Evolutionary conservation across 2,329 filamentous ascomycete genomes (phyloP).

Genomic region (Scolecobasidium constrictum): DNA sequence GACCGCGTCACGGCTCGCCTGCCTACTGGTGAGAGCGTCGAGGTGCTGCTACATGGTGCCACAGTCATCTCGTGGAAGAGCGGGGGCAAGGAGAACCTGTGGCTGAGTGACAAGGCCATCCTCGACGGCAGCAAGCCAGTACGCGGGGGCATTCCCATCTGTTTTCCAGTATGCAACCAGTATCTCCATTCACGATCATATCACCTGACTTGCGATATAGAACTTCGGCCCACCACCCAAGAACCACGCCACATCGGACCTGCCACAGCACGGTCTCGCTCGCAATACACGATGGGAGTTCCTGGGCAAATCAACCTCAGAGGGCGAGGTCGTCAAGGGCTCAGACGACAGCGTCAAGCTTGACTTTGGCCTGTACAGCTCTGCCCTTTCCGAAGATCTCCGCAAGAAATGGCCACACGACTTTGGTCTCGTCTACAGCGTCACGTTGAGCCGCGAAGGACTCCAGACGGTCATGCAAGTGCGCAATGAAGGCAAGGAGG

Average conservation of each 20-base stretch:
- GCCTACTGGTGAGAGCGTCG: constrained; percentile 76
- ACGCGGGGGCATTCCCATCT: constrained; percentile 80
- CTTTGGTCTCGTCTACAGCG: constrained; percentile 87
- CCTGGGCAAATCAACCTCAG: constrained; percentile 72
- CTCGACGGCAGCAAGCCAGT: constrained; percentile 85
- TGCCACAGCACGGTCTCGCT: constrained; percentile 92
- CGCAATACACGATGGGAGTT: constrained; percentile 88
- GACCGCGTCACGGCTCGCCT: constrained; percentile 67
- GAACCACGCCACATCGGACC: constrained; percentile 63
- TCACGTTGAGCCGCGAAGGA: constrained; percentile 65
- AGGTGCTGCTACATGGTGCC: constrained; percentile 81
- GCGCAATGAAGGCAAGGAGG: constrained; percentile 70
- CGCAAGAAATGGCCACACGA: constrained; percentile 71
- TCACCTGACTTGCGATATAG: constrained; percentile 30
- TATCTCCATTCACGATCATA: constrained; percentile 4
- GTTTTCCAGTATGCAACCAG: constrained; percentile 69
- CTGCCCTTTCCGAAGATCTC: constrained; percentile 57
- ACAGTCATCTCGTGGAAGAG: constrained; percentile 93
- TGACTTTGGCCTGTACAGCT: constrained; percentile 80
- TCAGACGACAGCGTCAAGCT: constrained; percentile 71
- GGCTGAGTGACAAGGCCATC: constrained; percentile 67
- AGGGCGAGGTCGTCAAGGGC: constrained; percentile 33
- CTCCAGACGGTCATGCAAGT: constrained; percentile 77
- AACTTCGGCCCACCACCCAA: constrained; percentile 76
- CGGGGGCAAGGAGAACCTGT: constrained; percentile 66